Conservation (phyloP, 805 yeast species). For the Torulaspora microellipsoides region DNA sequence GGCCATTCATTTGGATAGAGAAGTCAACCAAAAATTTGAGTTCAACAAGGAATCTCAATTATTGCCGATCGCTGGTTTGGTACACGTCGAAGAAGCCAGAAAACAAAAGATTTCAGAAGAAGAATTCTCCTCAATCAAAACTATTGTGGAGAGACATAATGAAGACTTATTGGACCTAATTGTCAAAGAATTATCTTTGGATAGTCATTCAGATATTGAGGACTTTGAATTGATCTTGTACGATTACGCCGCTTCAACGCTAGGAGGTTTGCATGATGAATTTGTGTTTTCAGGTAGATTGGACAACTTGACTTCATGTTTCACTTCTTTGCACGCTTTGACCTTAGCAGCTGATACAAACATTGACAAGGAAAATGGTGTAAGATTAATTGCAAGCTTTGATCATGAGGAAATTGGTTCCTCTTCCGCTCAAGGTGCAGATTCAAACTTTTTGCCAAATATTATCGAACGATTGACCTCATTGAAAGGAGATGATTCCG, state of each 20-base stretch:
- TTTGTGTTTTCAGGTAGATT: constrained; percentile 87
- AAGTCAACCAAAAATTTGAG: constrained; percentile 71
- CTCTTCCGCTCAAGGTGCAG: constrained; percentile 92
- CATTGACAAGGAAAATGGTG: constrained; percentile 48
- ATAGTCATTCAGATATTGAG: constrained; percentile 53
- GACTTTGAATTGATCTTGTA: constrained; percentile 85
- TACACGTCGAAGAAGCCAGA: constrained; percentile 29
- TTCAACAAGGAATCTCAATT: constrained; percentile 85
- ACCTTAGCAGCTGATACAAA: constrained; percentile 45
- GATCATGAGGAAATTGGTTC: constrained; percentile 98
- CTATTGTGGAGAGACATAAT: constrained; percentile 72
- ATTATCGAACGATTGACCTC: constrained; percentile 63
- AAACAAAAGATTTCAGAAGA: constrained; percentile 35
- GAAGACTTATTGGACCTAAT: constrained; percentile 61
- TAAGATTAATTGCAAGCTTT: constrained; percentile 74
- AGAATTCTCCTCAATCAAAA: constrained; percentile 56
- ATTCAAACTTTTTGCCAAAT: constrained; percentile 83
- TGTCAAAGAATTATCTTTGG: constrained; percentile 58
- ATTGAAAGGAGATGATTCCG: constrained; percentile 39
- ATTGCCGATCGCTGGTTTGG: constrained; percentile 76
- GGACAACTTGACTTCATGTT: constrained; percentile 88
- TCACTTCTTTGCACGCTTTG: constrained; percentile 68
- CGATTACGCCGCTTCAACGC: constrained; percentile 75
- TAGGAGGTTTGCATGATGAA: constrained; percentile 90
- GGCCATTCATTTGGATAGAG: constrained; percentile 86